A percentile compares a stretch with the other conserved stretches of the same genome.
phyloP scores from a whole-genome alignment of 2,329 filamentous ascomycete genomes.

The Periconia macrospinosa region DNA sequence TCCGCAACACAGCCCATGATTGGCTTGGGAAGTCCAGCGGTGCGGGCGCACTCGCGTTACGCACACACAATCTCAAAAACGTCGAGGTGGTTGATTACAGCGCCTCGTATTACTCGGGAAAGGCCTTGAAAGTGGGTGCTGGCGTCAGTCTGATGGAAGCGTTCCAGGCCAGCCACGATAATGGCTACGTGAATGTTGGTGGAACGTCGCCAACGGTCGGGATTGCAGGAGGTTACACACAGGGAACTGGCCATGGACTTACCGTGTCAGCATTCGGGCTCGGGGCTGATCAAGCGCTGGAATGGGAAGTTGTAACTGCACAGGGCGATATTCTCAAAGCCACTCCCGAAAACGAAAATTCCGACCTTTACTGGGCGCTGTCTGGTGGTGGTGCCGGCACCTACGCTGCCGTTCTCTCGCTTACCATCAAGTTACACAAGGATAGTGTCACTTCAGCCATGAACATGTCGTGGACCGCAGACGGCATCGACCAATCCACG shows the following conservation, averaged over 20 bases:
- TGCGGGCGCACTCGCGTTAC: conserved; percentile 13
- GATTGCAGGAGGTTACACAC: neutral
- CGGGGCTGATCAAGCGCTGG: conserved; percentile 19
- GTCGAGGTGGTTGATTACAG: conserved; percentile 2
- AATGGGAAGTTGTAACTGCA: conserved; percentile 22
- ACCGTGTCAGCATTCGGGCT: conserved; percentile 29
- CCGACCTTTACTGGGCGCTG: conserved; percentile 25
- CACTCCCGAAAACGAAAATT: conserved; percentile 8
- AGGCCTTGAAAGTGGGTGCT: conserved; percentile 14
- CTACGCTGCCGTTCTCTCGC: conserved; percentile 18
- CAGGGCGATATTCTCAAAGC: conserved; percentile 17
- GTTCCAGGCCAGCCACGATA: conserved; percentile 15
- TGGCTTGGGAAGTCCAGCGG: conserved; percentile 17
- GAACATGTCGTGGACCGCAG: neutral
- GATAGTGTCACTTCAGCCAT: neutral
- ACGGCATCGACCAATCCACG: neutral
- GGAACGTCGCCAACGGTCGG: conserved; percentile 6
- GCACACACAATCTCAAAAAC: conserved; percentile 19
- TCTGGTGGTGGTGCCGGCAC: conserved; percentile 21
- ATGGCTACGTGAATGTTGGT: conserved; percentile 1
- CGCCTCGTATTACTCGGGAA: conserved; percentile 5
- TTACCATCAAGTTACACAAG: conserved; percentile 16
- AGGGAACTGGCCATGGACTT: neutral
- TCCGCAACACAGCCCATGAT: conserved; percentile 23
- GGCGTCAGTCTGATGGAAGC: conserved; percentile 11